phyloP scores from a whole-genome alignment of 441 rosid species.

The Francoa sonchifolia region DNA sequence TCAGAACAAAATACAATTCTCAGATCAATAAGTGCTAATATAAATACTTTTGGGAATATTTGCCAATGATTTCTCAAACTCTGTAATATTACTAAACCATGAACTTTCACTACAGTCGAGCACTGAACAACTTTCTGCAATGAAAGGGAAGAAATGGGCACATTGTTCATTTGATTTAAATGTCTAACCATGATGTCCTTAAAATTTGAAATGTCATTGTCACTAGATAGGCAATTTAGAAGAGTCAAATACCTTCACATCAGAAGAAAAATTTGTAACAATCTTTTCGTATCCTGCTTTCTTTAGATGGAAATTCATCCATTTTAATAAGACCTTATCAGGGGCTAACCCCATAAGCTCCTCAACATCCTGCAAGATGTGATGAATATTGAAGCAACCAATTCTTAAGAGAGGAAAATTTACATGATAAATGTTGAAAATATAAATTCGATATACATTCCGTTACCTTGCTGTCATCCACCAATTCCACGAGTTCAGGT shows the following conservation, averaged over 20 bases:
- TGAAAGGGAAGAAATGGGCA: no score
- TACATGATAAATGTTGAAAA: neutral
- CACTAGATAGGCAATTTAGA: conserved; percentile 3
- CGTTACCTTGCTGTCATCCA: conserved; percentile 45
- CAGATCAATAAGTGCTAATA: no score
- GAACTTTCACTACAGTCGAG: no score
- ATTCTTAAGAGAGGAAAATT: neutral
- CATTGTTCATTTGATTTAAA: no score
- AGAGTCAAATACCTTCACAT: conserved; percentile 37
- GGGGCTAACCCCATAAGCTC: conserved; percentile 58
- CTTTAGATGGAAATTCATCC: conserved; percentile 70
- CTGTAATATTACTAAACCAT: no score
- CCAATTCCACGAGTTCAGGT: conserved; percentile 65
- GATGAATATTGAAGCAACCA: neutral
- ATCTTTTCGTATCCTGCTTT: conserved; percentile 60
- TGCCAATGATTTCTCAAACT: no score
- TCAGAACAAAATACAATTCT: no score
- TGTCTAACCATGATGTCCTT: neutral
- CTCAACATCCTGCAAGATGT: conserved; percentile 40
- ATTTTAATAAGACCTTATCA: conserved; percentile 54
- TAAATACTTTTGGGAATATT: no score
- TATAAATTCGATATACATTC: neutral
- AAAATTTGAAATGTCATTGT: neutral
- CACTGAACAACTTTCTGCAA: no score
- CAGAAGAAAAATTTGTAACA: conserved; percentile 52